These are phyloP conservation scores for Hansenula sp. DNA, from an alignment of 1,139 yeast species.

Conservation along the genomic window DNA sequence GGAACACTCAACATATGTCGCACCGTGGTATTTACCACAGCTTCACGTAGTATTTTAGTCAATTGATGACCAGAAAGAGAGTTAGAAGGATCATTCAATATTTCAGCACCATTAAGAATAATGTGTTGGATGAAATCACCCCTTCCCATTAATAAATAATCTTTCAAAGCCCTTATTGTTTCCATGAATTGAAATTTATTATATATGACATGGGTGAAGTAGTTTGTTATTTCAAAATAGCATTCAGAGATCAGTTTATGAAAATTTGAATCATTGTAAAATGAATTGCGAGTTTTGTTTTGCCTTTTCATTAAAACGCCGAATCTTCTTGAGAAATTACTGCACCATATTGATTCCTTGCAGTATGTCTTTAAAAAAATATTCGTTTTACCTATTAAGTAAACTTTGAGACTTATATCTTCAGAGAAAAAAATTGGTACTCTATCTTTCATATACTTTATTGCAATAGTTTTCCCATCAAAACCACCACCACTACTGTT, in stretches of 20 bases:
- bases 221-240: slow-evolving; percentile 53
- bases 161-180: slow-evolving; percentile 62
- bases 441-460: slow-evolving; percentile 27
- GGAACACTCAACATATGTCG: slow-evolving; percentile 28
- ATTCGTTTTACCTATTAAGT: slow-evolving; percentile 76
- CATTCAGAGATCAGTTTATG: slow-evolving; percentile 45
- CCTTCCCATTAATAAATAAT: slow-evolving; percentile 63
- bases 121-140: slow-evolving; percentile 76
- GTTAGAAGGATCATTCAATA: slow-evolving; percentile 59
- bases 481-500: neutral
- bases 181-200: slow-evolving; percentile 43
- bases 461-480: neutral
- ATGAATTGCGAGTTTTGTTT: slow-evolving; percentile 7
- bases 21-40: slow-evolving; percentile 62
- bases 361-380: slow-evolving; percentile 65
- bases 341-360: slow-evolving; percentile 55
- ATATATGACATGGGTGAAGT: slow-evolving; percentile 47
- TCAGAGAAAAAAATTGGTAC: slow-evolving; percentile 58
- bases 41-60: slow-evolving; percentile 59
- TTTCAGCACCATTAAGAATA: slow-evolving; percentile 48
- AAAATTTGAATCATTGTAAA: slow-evolving; percentile 30
- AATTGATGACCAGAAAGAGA: slow-evolving; percentile 63
- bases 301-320: slow-evolving; percentile 11
- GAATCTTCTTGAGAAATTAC: slow-evolving; percentile 31
- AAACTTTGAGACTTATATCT: slow-evolving; percentile 49